Percentiles rank a stretch among this genome's conserved stretches.
These are phyloP conservation scores for Ascochyta pisi DNA, from an alignment of 2,329 filamentous ascomycete genomes.

Conservation along the genomic window DNA sequence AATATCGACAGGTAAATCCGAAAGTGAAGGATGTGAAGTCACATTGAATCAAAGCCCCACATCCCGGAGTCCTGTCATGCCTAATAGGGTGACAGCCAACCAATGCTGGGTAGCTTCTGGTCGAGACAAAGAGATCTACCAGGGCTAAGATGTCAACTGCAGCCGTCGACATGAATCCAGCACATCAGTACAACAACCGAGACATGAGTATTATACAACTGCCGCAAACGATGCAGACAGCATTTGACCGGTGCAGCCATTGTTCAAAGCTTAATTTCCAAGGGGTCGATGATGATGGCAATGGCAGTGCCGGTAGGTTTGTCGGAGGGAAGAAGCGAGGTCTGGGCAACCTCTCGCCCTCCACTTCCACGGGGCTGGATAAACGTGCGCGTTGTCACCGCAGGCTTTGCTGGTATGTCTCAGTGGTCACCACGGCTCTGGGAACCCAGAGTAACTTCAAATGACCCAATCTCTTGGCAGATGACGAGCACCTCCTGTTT, in stretches of 20 bases:
- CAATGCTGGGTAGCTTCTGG: neutral
- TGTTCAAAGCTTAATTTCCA: neutral
- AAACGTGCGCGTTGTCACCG: conserved; percentile 3
- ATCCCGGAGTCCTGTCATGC: conserved; percentile 1
- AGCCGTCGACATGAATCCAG: conserved; percentile 1
- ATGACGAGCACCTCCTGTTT: neutral
- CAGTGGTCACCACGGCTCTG: neutral
- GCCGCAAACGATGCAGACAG: neutral
- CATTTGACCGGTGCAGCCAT: neutral
- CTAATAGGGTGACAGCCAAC: neutral
- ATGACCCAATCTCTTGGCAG: neutral
- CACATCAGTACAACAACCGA: neutral
- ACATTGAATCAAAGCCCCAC: conserved; percentile 4
- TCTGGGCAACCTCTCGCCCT: neutral
- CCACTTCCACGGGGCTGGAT: neutral
- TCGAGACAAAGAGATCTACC: conserved; percentile 12
- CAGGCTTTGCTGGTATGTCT: conserved; percentile 26
- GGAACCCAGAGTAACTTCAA: neutral
- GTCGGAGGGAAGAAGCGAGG: neutral
- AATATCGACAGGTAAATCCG: neutral
- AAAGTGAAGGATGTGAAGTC: neutral
- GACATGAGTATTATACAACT: neutral
- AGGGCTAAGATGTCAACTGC: conserved; percentile 5
- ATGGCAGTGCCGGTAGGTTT: conserved; percentile 7
- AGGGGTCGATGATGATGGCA: neutral